Conservation (phyloP, 2,329 filamentous ascomycete genomes). For the Aspergillus proliferans region DNA sequence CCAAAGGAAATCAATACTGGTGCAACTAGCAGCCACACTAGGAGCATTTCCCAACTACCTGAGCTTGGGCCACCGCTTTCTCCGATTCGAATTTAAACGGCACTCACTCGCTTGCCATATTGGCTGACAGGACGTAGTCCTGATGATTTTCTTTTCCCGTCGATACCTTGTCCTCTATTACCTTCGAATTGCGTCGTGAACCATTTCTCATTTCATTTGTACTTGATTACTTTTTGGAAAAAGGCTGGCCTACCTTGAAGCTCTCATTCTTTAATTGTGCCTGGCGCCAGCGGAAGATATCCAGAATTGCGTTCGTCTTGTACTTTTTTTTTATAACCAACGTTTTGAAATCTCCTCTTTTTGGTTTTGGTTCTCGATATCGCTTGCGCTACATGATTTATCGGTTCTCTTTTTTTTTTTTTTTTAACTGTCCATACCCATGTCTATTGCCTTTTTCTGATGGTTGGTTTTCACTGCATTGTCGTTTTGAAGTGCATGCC, state of each 20-base stretch:
- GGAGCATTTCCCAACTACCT: constrained; percentile 39
- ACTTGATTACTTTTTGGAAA: not conserved
- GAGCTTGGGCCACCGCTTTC: constrained; percentile 44
- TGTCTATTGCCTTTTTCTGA: not conserved
- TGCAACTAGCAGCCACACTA: constrained; percentile 16
- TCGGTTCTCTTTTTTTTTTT: not conserved
- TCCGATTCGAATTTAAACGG: constrained; percentile 40
- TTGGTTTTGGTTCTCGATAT: too few species aligned
- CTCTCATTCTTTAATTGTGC: not conserved
- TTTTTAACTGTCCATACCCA: not conserved
- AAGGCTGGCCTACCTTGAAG: constrained; percentile 1
- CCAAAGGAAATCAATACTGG: constrained; percentile 29
- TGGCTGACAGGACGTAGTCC: too few species aligned
- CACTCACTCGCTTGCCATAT: not conserved
- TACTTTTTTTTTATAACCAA: not conserved
- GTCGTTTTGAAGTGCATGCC: constrained; percentile 17
- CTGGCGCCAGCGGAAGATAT: not conserved
- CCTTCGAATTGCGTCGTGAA: too few species aligned
- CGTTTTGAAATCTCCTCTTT: not conserved
- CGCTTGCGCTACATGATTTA: not conserved
- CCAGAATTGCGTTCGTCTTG: not conserved
- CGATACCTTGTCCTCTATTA: too few species aligned
- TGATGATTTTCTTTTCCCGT: too few species aligned
- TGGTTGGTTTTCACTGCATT: not conserved
- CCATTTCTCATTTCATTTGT: not conserved